Conservation (phyloP, 2,329 filamentous ascomycete species). For the Ascochyta lentis region DNA sequence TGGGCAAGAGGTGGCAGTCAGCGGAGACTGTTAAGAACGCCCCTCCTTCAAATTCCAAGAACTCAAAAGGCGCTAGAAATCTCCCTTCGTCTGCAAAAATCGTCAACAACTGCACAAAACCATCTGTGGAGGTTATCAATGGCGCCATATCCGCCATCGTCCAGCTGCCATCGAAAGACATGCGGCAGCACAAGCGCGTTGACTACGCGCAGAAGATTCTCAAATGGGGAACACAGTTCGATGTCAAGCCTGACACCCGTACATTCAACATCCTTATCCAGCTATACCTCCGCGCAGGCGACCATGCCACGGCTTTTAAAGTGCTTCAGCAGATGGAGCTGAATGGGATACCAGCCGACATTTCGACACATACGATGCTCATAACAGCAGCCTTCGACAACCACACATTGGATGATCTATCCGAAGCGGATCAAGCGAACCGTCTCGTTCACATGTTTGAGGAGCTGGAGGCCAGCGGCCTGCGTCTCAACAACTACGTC, state of each 20-base stretch:
- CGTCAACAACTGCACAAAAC: constrained; percentile 59
- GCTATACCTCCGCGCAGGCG: constrained; percentile 61
- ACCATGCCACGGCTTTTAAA: constrained; percentile 56
- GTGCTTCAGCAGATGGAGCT: constrained; percentile 67
- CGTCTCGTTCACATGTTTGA: constrained; percentile 63
- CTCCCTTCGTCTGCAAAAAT: constrained; percentile 23
- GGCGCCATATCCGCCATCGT: constrained; percentile 71
- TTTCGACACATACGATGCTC: constrained; percentile 76
- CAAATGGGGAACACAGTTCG: constrained; percentile 51
- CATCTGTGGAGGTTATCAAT: constrained; percentile 71
- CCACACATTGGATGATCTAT: constrained; percentile 53
- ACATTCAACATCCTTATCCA: constrained; percentile 75
- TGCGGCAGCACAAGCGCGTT: constrained; percentile 50
- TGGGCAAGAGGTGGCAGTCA: constrained; percentile 66
- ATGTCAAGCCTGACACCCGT: constrained; percentile 55
- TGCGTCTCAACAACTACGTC: constrained; percentile 66
- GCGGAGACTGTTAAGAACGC: constrained; percentile 34
- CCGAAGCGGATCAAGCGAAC: constrained; percentile 58
- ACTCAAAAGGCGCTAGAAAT: constrained; percentile 20
- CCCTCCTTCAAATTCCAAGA: constrained; percentile 16
- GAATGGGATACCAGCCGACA: constrained; percentile 64
- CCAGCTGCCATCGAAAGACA: constrained; percentile 32
- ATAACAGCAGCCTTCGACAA: constrained; percentile 65
- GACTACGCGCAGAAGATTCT: constrained; percentile 50
- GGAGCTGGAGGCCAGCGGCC: constrained; percentile 61